phyloP scores from a whole-genome alignment of 768 basidiomycete species.

The Collybiopsis confluens region DNA sequence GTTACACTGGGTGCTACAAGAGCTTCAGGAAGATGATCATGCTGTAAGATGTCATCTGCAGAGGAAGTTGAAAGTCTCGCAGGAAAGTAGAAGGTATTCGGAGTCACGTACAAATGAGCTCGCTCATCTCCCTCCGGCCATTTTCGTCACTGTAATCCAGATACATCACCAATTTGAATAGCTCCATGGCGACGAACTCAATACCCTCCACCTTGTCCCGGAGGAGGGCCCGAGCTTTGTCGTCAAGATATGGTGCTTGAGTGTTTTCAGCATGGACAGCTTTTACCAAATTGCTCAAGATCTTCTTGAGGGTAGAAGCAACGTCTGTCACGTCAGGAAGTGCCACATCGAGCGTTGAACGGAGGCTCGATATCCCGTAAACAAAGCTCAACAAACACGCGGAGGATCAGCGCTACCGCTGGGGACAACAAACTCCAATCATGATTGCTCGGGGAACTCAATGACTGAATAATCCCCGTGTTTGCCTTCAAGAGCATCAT shows the following conservation, averaged over 20 bases:
- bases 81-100: too few relatives aligned
- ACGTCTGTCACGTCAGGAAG: slow-evolving; percentile 83
- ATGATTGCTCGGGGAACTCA: slow-evolving; percentile 66
- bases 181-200: slow-evolving; percentile 57
- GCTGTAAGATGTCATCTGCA: slow-evolving; percentile 60
- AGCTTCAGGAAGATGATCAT: slow-evolving; percentile 51
- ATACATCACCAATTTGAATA: slow-evolving; percentile 57
- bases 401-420: slow-evolving; percentile 74
- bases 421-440: slow-evolving; percentile 75
- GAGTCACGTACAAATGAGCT: slow-evolving; percentile 54
- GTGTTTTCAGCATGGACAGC: background rate
- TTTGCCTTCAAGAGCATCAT: slow-evolving; percentile 65
- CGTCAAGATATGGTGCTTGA: background rate
- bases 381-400: slow-evolving; percentile 82
- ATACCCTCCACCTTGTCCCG: slow-evolving; percentile 33
- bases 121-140: slow-evolving; percentile 67
- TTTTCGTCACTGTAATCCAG: slow-evolving; percentile 75
- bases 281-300: slow-evolving; percentile 51
- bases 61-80: background rate
- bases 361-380: slow-evolving; percentile 47
- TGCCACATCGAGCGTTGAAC: slow-evolving; percentile 55
- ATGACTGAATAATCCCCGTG: slow-evolving; percentile 55
- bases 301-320: slow-evolving; percentile 68
- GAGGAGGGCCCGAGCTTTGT: background rate
- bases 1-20: slow-evolving; percentile 62